phyloP scores from a whole-genome alignment of 768 basidiomycete species.

The Hemileccinum impolitum region DNA sequence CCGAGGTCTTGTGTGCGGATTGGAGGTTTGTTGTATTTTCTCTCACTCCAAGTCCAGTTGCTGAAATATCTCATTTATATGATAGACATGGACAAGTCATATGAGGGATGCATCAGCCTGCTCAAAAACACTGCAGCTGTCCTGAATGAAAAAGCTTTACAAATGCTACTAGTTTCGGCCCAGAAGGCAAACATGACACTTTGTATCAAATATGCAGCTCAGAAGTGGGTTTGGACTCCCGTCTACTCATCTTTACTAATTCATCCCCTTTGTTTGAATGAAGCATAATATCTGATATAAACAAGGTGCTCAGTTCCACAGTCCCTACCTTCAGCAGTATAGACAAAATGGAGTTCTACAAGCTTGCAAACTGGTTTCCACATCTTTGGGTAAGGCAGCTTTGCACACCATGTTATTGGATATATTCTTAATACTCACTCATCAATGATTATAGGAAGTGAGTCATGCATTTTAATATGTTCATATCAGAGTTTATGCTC shows the following conservation, averaged over 20 bases:
- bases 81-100: not conserved
- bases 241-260: too few relatives aligned
- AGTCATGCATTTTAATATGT: not conserved
- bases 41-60: too few relatives aligned
- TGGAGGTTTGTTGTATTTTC: not conserved
- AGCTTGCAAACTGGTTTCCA: constrained; percentile 1
- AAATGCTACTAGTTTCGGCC: constrained; percentile 6
- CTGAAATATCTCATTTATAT: not conserved
- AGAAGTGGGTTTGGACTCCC: not conserved
- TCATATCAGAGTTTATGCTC: not conserved
- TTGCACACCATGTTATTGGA: too few relatives aligned
- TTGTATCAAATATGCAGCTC: constrained; percentile 6
- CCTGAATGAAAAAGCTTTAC: not conserved
- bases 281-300: not conserved
- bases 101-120: not conserved
- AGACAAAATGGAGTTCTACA: not conserved
- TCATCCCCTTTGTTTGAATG: not conserved
- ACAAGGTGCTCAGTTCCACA: not conserved
- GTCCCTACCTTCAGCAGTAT: not conserved
- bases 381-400: not conserved
- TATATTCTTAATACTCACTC: too few relatives aligned
- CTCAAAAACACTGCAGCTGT: not conserved
- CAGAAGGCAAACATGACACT: constrained; percentile 4
- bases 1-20: not conserved
- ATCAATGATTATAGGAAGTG: not conserved